These are phyloP conservation scores for Maudiozyma bulderi DNA, from an alignment of 805 yeast genomes.

Conservation along the genomic window DNA sequence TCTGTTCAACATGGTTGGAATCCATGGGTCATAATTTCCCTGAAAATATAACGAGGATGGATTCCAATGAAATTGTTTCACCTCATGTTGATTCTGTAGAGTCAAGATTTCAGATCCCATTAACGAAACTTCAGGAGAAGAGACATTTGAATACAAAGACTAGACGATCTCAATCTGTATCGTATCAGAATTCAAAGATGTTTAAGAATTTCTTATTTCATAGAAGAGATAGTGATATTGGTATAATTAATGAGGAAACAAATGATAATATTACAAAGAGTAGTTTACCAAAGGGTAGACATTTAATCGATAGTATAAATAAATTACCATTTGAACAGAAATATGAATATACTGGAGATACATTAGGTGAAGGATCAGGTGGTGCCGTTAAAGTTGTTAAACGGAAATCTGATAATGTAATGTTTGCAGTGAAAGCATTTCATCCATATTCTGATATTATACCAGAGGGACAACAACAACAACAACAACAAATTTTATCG, in stretches of 20 bases:
- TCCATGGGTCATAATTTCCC: background rate
- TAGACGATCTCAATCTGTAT: background rate
- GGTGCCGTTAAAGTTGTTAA: slow-evolving; percentile 74
- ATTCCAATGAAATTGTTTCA: slow-evolving; percentile 1
- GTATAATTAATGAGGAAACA: background rate
- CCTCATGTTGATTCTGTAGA: background rate
- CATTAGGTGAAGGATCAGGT: slow-evolving; percentile 90
- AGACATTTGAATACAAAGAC: background rate
- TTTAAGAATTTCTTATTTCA: background rate
- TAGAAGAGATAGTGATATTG: background rate
- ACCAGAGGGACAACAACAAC: background rate
- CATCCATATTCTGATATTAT: slow-evolving; percentile 25
- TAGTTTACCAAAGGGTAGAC: background rate
- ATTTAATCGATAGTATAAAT: background rate
- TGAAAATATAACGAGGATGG: background rate
- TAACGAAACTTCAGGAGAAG: background rate
- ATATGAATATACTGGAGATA: slow-evolving; percentile 67
- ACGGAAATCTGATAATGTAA: slow-evolving; percentile 52
- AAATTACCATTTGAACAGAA: slow-evolving; percentile 53
- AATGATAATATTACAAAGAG: background rate
- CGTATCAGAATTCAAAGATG: background rate
- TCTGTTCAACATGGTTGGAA: background rate
- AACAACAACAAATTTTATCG: too few relatives aligned
- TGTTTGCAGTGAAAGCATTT: slow-evolving; percentile 88
- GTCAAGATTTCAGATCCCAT: background rate